These are phyloP conservation scores for Balansia obtecta DNA, from an alignment of 2,329 filamentous ascomycete species.

Conservation along the genomic window DNA sequence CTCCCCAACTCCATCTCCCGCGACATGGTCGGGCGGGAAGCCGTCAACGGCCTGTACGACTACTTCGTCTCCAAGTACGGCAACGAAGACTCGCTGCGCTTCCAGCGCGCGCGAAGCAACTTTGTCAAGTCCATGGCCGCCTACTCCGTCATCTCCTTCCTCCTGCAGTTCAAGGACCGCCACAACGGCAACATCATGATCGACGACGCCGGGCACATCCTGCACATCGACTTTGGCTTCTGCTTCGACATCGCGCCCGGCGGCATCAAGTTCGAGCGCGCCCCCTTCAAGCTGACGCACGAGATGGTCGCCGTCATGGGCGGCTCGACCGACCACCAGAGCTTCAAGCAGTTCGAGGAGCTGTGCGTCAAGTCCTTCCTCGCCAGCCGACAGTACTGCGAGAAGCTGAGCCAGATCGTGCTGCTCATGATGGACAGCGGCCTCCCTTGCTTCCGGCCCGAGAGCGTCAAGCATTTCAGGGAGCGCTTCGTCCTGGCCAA, in stretches of 20 bases:
- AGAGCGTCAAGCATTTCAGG: constrained; percentile 83
- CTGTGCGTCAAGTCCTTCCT: constrained; percentile 93
- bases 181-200: constrained; percentile 99
- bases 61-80: constrained; percentile 98
- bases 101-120: constrained; percentile 90
- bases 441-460: constrained; percentile 93
- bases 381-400: constrained; percentile 71
- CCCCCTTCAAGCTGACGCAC: constrained; percentile 92
- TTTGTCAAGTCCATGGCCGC: constrained; percentile 99
- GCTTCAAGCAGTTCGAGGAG: constrained; percentile 94
- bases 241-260: constrained; percentile 98
- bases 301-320: constrained; percentile 99
- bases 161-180: constrained; percentile 96
- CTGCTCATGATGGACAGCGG: constrained; percentile 93
- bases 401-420: constrained; percentile 83
- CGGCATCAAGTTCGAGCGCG: constrained; percentile 93
- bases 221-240: constrained; percentile 98
- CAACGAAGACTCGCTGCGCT: constrained; percentile 85
- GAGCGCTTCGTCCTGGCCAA: constrained; percentile 89
- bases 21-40: constrained; percentile 96
- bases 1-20: constrained; percentile 95
- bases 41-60: constrained; percentile 95
- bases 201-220: constrained; percentile 89
- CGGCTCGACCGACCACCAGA: constrained; percentile 67
- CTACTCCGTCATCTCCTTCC: constrained; percentile 91